Evolutionary conservation across 768 basidiomycete genomes (phyloP), one percentile per base, ranked within the genome.

Genomic region (Serendipita sp.): DNA sequence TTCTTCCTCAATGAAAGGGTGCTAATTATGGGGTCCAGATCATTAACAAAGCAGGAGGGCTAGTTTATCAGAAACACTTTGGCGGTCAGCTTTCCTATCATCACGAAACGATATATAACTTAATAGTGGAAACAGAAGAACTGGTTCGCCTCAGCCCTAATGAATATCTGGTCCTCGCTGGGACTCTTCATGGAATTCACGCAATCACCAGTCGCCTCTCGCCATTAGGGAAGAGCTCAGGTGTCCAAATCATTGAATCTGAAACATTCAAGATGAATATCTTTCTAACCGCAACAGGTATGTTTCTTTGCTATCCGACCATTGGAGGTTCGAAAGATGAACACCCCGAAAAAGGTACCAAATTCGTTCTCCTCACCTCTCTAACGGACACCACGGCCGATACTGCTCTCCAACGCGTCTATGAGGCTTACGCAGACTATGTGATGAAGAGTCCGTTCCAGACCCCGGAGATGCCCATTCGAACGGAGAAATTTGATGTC

Each of bases 401-500:
- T 24, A 70, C 81, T 2, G 77, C 87, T 24, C 77, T 99, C 45
- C 86, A 87, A 70, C 89, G 85, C 73, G 85, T 92, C 54, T 98
- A 98, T 74, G 92, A 97, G 73, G 83, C 82, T 18, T 99, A 97
- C 73, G 81, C 94, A 0, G 96, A 98, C 71, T 85, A 89, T 1
- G 93, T 93, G 64, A 95, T 97, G 91, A 97, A 98, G 79, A 97
- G 97, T 71, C 96, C 96, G 0, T 99, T 99, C 75, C 92, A 98
- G 74, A 95, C 92, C 3, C 89, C 89, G n/a, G 96, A 98, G 73
- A 99, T 98, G 95, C 96, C 96, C 1, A 93, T 98, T 68, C 83
- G 96, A 54, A 92, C 80, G 48, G 90, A 92, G 69, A 84, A 83
- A 16, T 98, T 98, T 71, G 95, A 98, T 71, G 75, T 60, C 30